Conservation (phyloP, 164 flowering plant species). For the Umbilicus rupestris region DNA sequence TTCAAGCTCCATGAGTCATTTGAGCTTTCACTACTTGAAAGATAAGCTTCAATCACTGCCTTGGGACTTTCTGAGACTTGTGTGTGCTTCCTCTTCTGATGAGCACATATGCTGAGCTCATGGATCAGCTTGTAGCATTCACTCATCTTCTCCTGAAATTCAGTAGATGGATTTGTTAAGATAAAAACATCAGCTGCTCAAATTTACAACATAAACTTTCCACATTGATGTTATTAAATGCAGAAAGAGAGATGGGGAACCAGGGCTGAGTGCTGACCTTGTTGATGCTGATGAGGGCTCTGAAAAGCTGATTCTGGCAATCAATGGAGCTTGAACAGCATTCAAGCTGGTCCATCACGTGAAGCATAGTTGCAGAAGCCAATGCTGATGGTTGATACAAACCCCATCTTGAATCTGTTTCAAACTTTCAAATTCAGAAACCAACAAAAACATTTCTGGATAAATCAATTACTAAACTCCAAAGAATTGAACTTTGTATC, state of each 20-base stretch:
- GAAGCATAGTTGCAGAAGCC: constrained; percentile 41
- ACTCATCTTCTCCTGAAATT: constrained; percentile 22
- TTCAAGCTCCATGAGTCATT: constrained; percentile 25
- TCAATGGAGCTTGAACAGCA: constrained; percentile 17
- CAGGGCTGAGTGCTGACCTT: background rate
- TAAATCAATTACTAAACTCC: background rate
- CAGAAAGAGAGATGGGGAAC: background rate
- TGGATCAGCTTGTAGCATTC: constrained; percentile 23
- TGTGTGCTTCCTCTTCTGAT: constrained; percentile 9
- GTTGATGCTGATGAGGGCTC: constrained; percentile 30
- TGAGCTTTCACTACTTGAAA: constrained; percentile 23
- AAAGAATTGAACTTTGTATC: background rate
- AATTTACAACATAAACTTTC: background rate
- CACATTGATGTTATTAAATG: constrained; percentile 1
- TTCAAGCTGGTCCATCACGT: constrained; percentile 23
- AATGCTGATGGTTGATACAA: constrained; percentile 36
- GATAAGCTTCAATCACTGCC: constrained; percentile 24
- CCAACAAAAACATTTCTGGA: background rate
- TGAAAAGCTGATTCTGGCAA: constrained; percentile 28
- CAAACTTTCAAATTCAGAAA: background rate
- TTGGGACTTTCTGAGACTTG: constrained; percentile 22
- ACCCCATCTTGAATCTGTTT: constrained; percentile 30
- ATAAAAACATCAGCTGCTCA: background rate
- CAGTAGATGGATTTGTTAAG: background rate
- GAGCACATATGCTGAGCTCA: constrained; percentile 6